Conservation (phyloP, 148 eudicot genomes). For the Vaccinium macrocarpon region DNA sequence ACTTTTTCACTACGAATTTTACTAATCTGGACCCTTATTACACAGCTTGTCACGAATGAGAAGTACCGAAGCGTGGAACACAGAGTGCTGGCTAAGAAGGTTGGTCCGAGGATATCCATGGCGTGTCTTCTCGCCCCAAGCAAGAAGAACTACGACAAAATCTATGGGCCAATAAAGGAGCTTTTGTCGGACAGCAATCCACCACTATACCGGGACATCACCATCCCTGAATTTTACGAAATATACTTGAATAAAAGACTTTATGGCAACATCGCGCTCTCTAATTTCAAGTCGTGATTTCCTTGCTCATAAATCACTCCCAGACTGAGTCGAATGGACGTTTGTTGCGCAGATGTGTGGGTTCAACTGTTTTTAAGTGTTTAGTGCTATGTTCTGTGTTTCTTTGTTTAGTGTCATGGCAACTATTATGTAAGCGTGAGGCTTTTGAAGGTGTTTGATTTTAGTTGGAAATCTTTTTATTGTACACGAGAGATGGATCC, state of each 20-base stretch:
- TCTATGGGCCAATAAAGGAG: neutral
- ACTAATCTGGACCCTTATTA: too few relatives aligned
- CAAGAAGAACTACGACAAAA: neutral
- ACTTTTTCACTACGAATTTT: neutral
- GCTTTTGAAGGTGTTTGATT: too few relatives aligned
- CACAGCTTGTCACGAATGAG: slow-evolving; percentile 60
- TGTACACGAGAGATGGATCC: too few relatives aligned
- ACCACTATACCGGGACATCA: neutral
- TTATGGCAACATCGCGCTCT: neutral
- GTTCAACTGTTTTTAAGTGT: too few relatives aligned
- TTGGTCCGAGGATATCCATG: neutral
- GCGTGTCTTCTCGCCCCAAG: neutral
- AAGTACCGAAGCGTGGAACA: slow-evolving; percentile 70
- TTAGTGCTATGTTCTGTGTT: too few relatives aligned
- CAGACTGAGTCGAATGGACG: too few relatives aligned
- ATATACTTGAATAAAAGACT: neutral
- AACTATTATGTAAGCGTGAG: too few relatives aligned
- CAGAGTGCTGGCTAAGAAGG: slow-evolving; percentile 41
- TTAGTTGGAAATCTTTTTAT: too few relatives aligned
- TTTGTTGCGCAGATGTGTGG: too few relatives aligned
- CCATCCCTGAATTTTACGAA: neutral
- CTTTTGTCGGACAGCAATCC: neutral
- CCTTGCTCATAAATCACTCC: too few relatives aligned
- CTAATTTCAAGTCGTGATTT: neutral
- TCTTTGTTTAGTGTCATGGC: too few relatives aligned